Conservation (phyloP, 2,329 filamentous ascomycete species). For the Colletotrichum paranaense region DNA sequence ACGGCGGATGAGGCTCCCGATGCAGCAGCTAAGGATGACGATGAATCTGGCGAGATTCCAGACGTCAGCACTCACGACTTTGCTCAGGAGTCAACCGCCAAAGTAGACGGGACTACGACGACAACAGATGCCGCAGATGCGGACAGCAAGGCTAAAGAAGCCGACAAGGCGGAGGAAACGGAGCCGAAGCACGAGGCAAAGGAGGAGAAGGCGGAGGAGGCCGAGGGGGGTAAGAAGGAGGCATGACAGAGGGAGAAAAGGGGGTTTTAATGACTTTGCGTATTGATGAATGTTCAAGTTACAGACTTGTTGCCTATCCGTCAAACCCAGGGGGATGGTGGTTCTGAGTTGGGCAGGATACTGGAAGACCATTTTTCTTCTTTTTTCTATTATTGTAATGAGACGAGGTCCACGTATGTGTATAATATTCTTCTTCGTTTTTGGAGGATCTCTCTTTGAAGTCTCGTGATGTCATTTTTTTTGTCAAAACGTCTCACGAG, state of each 20-base stretch:
- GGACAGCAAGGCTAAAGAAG: constrained; percentile 35
- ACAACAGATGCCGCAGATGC: constrained; percentile 37
- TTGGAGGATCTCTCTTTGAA: neutral
- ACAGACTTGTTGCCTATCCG: neutral
- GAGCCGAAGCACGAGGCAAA: constrained; percentile 34
- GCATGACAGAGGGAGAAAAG: too few relatives aligned
- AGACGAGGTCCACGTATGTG: constrained; percentile 30
- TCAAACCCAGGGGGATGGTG: neutral
- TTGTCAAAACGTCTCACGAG: constrained; percentile 4
- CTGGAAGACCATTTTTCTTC: neutral
- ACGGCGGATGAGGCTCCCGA: constrained; percentile 23
- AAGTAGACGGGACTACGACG: constrained; percentile 36
- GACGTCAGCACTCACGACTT: constrained; percentile 36
- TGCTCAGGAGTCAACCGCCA: constrained; percentile 40
- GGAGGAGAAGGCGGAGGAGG: constrained; percentile 13
- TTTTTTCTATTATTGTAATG: constrained; percentile 7
- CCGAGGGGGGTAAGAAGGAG: constrained; percentile 20
- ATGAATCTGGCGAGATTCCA: constrained; percentile 14
- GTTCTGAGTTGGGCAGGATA: neutral
- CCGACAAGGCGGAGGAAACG: constrained; percentile 38
- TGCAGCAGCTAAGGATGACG: constrained; percentile 39
- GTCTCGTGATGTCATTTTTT: constrained; percentile 8
- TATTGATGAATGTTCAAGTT: neutral
- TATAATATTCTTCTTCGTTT: constrained; percentile 16
- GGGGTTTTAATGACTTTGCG: neutral